Evolutionary conservation across 345 rosid genomes (phyloP).

Genomic region (Moricandia arvensis): DNA sequence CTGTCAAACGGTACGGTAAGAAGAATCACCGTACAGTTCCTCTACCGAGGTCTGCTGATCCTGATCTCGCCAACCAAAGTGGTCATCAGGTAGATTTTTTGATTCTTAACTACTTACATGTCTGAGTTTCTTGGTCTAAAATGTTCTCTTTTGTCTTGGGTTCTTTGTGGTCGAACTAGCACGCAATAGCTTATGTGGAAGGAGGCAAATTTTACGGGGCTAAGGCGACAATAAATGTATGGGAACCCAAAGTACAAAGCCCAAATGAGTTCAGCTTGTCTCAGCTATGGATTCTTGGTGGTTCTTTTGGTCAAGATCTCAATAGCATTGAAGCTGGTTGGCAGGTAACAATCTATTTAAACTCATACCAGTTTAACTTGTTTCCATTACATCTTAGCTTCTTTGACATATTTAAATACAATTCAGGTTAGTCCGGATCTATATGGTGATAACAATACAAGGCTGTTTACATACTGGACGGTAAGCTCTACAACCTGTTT

Average conservation of each 20-base stretch:
- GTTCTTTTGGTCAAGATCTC: slow-evolving; percentile 73
- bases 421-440: slow-evolving; percentile 70
- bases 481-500: slow-evolving; percentile 40
- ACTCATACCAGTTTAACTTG: neutral
- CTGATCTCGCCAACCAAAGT: slow-evolving; percentile 49
- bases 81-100: slow-evolving; percentile 51
- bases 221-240: slow-evolving; percentile 65
- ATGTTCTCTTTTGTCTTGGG: neutral
- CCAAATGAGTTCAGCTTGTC: slow-evolving; percentile 71
- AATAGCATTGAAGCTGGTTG: slow-evolving; percentile 81
- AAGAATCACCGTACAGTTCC: slow-evolving; percentile 58
- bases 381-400: neutral
- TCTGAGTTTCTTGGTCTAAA: slow-evolving; percentile 5
- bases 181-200: slow-evolving; percentile 64
- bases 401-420: neutral
- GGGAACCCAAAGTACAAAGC: slow-evolving; percentile 69
- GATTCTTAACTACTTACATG: neutral
- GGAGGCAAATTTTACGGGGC: slow-evolving; percentile 70
- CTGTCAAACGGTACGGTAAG: slow-evolving; percentile 55
- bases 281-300: slow-evolving; percentile 72
- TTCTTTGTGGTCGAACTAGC: slow-evolving; percentile 34
- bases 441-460: slow-evolving; percentile 69
- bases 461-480: slow-evolving; percentile 82
- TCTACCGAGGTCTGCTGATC: slow-evolving; percentile 54
- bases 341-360: slow-evolving; percentile 43